These are phyloP conservation scores for Pochonia chlamydosporia DNA, from an alignment of 2,329 filamentous ascomycete genomes.

Conservation along the genomic window DNA sequence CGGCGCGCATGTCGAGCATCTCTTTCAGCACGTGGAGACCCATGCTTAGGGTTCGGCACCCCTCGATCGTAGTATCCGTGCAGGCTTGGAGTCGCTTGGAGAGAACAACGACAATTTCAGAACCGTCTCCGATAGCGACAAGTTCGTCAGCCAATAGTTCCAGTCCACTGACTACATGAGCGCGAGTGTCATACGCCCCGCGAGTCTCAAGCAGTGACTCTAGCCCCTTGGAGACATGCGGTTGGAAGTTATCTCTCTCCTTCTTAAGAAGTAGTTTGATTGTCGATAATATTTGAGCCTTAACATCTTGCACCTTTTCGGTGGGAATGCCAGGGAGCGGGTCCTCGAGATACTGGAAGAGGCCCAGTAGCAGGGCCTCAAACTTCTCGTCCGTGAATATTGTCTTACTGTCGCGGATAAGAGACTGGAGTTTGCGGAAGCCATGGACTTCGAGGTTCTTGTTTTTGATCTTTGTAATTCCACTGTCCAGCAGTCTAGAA, in stretches of 20 bases:
- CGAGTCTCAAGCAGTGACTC: constrained; percentile 62
- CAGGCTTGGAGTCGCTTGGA: constrained; percentile 38
- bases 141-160: constrained; percentile 70
- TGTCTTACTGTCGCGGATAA: constrained; percentile 61
- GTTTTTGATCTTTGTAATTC: constrained; percentile 65
- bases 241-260: constrained; percentile 58
- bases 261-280: constrained; percentile 67
- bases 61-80: constrained; percentile 36
- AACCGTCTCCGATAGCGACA: constrained; percentile 56
- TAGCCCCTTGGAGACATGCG: constrained; percentile 62
- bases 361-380: constrained; percentile 57
- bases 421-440: constrained; percentile 70
- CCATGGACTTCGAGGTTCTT: constrained; percentile 74
- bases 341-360: constrained; percentile 68
- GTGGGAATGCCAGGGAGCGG: constrained; percentile 47
- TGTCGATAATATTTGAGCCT: constrained; percentile 68
- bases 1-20: constrained; percentile 45
- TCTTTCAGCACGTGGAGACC: constrained; percentile 58
- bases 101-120: constrained; percentile 53
- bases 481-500: constrained; percentile 62
- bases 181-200: constrained; percentile 59
- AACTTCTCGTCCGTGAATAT: constrained; percentile 64
- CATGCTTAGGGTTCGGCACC: constrained; percentile 52
- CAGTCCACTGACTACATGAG: constrained; percentile 68
- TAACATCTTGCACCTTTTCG: constrained; percentile 66